Percentiles rank a stretch among this genome's conserved stretches.
These are phyloP conservation scores for Metschnikowia gelsemii DNA, from an alignment of 805 yeast genomes.

Conservation along the genomic window DNA sequence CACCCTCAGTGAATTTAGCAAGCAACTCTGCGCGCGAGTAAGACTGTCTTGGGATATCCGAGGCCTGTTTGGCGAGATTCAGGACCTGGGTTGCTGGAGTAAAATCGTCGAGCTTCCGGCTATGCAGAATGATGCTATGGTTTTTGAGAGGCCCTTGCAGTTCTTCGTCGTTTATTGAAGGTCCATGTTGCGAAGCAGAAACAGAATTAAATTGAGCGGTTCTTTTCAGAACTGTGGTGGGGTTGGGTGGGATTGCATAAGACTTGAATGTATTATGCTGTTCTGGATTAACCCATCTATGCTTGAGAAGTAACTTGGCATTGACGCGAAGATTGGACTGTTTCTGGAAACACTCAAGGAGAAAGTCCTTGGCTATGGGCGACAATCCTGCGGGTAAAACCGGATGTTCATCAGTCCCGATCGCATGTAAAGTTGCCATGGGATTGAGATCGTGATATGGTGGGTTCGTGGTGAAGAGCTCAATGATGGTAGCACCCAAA, in stretches of 20 bases:
- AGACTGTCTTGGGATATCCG: slow-evolving; percentile 5
- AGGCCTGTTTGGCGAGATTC: slow-evolving; percentile 3
- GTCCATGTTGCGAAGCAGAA: neutral
- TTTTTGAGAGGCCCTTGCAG: slow-evolving; percentile 2
- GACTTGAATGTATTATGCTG: slow-evolving; percentile 3
- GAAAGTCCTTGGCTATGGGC: slow-evolving; percentile 50
- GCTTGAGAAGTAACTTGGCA: slow-evolving; percentile 55
- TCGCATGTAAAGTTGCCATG: slow-evolving; percentile 80
- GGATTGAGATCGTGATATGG: slow-evolving; percentile 78
- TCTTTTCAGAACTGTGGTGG: neutral
- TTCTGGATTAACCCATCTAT: slow-evolving; percentile 53
- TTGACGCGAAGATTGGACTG: slow-evolving; percentile 58
- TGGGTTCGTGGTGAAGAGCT: slow-evolving; percentile 80
- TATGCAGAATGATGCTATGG: neutral
- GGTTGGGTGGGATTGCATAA: neutral
- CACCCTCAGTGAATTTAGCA: slow-evolving; percentile 29
- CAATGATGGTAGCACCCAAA: slow-evolving; percentile 91
- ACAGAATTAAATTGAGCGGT: neutral
- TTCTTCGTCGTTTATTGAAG: neutral
- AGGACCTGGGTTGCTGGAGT: slow-evolving; percentile 11
- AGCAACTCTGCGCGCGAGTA: slow-evolving; percentile 30
- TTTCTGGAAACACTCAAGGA: slow-evolving; percentile 67
- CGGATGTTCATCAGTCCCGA: slow-evolving; percentile 72
- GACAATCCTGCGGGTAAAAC: slow-evolving; percentile 58
- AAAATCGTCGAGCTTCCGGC: slow-evolving; percentile 2